Evolutionary conservation across 73 alveolate genomes (phyloP).

Genomic region (Paraurostyla sp.): DNA sequence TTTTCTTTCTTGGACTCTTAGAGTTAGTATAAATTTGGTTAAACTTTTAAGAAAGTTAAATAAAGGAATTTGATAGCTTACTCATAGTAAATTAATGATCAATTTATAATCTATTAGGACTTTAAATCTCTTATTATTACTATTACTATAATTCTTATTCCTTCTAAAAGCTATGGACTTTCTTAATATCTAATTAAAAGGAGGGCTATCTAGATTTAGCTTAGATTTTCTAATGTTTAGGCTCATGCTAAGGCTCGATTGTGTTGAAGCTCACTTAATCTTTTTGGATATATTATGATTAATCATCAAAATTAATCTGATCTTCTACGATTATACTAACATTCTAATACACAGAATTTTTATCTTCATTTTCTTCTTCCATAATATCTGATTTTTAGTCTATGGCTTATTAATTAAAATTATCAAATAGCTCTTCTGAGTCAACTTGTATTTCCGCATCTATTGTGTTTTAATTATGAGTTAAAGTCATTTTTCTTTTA

Average conservation of each 20-base stretch:
- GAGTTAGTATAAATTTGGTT: neutral
- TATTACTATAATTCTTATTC: neutral
- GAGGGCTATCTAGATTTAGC: no score
- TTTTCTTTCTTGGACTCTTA: neutral
- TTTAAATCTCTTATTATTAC: neutral
- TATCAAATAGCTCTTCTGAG: neutral
- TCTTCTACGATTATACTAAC: conserved; percentile 32
- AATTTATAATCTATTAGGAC: neutral
- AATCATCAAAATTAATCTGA: conserved; percentile 1
- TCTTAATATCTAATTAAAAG: no score
- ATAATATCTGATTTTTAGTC: conserved; percentile 24
- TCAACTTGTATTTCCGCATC: neutral
- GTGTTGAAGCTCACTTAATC: neutral
- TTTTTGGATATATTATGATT: neutral
- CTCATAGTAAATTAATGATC: neutral
- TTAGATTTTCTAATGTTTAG: no score
- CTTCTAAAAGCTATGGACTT: no score
- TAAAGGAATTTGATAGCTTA: neutral
- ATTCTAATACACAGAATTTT: neutral
- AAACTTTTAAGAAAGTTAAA: neutral
- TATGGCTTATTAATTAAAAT: neutral
- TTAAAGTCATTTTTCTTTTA: neutral
- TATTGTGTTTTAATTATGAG: neutral
- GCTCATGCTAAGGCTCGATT: neutral
- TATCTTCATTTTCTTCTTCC: neutral